phyloP scores from a whole-genome alignment of 805 yeast species.

The Isabelozyma rhagii region DNA sequence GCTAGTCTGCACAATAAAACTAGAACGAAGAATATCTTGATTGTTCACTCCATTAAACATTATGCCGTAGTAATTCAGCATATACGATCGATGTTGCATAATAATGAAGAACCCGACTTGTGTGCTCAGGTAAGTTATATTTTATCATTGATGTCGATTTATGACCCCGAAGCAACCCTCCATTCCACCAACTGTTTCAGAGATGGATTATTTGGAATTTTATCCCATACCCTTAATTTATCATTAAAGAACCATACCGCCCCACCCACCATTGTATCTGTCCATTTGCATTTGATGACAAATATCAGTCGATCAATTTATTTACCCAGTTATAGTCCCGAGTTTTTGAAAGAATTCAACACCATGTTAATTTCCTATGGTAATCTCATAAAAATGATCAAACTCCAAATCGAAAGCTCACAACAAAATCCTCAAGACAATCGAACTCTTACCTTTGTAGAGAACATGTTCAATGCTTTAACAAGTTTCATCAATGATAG shows the following conservation, averaged over 20 bases:
- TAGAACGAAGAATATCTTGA: slow-evolving; percentile 20
- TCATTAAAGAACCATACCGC: slow-evolving; percentile 8
- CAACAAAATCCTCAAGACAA: slow-evolving; percentile 3
- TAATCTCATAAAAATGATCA: slow-evolving; percentile 2
- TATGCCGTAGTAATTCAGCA: slow-evolving; percentile 34
- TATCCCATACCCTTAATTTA: slow-evolving; percentile 21
- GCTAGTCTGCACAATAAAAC: slow-evolving; percentile 9
- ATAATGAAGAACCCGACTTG: slow-evolving; percentile 24
- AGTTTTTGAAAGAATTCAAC: slow-evolving; percentile 26
- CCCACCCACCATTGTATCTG: slow-evolving; percentile 20
- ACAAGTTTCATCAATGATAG: slow-evolving; percentile 19
- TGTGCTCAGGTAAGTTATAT: slow-evolving; percentile 35
- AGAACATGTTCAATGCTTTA: slow-evolving; percentile 21
- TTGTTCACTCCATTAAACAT: slow-evolving; percentile 31
- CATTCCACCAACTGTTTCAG: slow-evolving; percentile 35
- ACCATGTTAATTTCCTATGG: slow-evolving; percentile 24
- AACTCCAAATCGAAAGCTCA: slow-evolving; percentile 1
- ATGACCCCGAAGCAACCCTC: slow-evolving; percentile 41
- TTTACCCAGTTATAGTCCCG: slow-evolving; percentile 32
- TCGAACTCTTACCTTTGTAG: slow-evolving; percentile 12
- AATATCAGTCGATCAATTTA: slow-evolving; percentile 32
- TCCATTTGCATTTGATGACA: slow-evolving; percentile 32
- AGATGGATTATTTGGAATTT: slow-evolving; percentile 37
- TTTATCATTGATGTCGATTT: slow-evolving; percentile 37
- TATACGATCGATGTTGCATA: slow-evolving; percentile 25